Conservation (phyloP, 2,329 filamentous ascomycete genomes). For the Stachybotrys elegans region DNA sequence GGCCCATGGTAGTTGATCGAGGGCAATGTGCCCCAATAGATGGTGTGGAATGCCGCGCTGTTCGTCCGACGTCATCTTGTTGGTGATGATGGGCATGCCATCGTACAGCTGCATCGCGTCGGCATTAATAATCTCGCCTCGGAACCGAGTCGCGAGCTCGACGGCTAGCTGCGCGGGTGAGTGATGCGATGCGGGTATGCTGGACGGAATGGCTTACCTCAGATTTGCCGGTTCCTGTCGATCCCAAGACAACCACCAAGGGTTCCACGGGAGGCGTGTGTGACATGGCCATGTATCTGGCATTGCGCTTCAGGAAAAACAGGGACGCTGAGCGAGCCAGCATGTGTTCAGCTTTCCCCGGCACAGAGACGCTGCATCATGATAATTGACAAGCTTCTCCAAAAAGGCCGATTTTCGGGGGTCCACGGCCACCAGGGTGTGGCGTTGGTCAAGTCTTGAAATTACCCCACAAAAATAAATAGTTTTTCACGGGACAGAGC, state of each 20-base stretch:
- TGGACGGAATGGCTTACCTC: constrained; percentile 53
- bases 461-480: too few species aligned
- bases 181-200: neutral
- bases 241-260: constrained; percentile 77
- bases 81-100: constrained; percentile 90
- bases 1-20: constrained; percentile 77
- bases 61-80: constrained; percentile 76
- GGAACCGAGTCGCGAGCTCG: constrained; percentile 73
- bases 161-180: constrained; percentile 66
- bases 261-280: constrained; percentile 44
- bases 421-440: too few species aligned
- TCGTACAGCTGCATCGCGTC: constrained; percentile 98
- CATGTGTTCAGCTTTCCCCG: too few species aligned
- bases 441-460: too few species aligned
- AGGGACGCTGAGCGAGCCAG: too few species aligned
- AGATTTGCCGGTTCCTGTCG: constrained; percentile 91
- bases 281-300: constrained; percentile 30
- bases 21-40: constrained; percentile 70
- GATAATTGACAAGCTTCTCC: too few species aligned
- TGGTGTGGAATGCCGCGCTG: constrained; percentile 81
- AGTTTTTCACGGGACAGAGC: too few species aligned
- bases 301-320: constrained; percentile 26
- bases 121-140: constrained; percentile 93
- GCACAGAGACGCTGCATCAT: too few species aligned
- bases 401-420: too few species aligned